Percentiles rank a stretch among this genome's conserved stretches.
These are phyloP conservation scores for Chaetomium cochliodes DNA, from an alignment of 495 filamentous ascomycete genomes.

Conservation along the genomic window DNA sequence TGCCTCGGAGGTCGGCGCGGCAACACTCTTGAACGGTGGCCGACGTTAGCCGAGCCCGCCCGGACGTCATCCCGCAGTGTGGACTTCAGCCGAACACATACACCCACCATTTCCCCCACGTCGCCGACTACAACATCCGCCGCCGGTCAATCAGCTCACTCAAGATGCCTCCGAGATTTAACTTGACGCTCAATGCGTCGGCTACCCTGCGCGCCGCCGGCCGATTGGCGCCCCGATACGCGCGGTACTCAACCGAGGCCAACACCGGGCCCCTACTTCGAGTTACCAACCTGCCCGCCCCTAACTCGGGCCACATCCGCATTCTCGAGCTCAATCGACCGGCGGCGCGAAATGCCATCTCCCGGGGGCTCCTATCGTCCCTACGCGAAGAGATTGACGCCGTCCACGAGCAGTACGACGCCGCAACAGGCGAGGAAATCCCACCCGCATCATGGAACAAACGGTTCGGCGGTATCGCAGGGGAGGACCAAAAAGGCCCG, in stretches of 20 bases:
- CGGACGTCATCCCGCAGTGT: slow-evolving; percentile 11
- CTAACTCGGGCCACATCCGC: slow-evolving; percentile 78
- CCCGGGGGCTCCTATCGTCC: slow-evolving; percentile 66
- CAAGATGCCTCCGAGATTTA: slow-evolving; percentile 24
- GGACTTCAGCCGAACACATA: no score
- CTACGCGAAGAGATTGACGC: slow-evolving; percentile 67
- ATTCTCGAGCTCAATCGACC: slow-evolving; percentile 86
- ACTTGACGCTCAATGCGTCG: slow-evolving; percentile 11
- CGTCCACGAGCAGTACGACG: slow-evolving; percentile 65
- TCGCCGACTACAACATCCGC: neutral
- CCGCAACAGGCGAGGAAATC: slow-evolving; percentile 50
- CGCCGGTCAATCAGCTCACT: neutral
- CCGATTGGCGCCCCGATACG: slow-evolving; percentile 17
- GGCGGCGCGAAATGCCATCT: slow-evolving; percentile 84
- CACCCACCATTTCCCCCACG: neutral
- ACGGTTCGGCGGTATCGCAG: slow-evolving; percentile 43
- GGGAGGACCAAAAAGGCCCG: slow-evolving; percentile 43
- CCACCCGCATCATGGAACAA: slow-evolving; percentile 36
- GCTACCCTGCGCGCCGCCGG: slow-evolving; percentile 10
- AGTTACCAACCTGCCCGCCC: slow-evolving; percentile 69
- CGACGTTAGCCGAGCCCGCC: slow-evolving; percentile 12
- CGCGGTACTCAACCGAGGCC: slow-evolving; percentile 38
- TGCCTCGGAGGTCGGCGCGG: neutral
- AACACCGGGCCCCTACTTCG: slow-evolving; percentile 58
- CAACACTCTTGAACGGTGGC: neutral